Evolutionary conservation across 768 basidiomycete species (phyloP), one percentile per base, ranked within the genome.

Genomic region (Mrakia frigida): DNA sequence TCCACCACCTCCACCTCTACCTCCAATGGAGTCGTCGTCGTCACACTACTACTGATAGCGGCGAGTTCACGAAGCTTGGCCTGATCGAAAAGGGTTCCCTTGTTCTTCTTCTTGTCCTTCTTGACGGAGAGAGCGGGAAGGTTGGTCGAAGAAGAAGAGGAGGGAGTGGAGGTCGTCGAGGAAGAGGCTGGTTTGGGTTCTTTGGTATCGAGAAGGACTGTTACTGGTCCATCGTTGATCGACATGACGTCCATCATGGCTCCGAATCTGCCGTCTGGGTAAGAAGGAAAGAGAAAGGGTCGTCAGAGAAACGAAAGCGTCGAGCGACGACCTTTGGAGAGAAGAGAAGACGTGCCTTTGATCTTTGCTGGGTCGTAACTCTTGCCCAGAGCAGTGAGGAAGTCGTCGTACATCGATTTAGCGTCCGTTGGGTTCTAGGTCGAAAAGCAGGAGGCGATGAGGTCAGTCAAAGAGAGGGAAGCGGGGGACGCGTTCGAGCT

Each of bases 221-320:
- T 68, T 6, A 68, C 65, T 1, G 65, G 65, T 37, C 65, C 93
- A 85, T 98, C 94, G 82, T 98, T 98, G 31, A 87, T 90, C 74
- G 96, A 83, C 78, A 86, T 88, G 72, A 98, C 92, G 75, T 89
- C 88, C 94, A 98, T 98, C 94, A 96, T 96, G 6, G 94, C 94
- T 43, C 94, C 94, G 81, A 98, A 97, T 79, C 86, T 87, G n/a
- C 94, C 94, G 82, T 98, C 94, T 95, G 78, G 23, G 16, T 2
- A 33, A 33, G 31, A 53, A 37, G 52, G 33, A 69, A 41, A 60
- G 25, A 63, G 37, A 31, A 67, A 43, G 10, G 39, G 46, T 68
- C 37, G 28, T 5, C 14, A n/a, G 37, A 14, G n/a, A 71, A 10
- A 11, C 2, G 33, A 35, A 31, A 28, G 35, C 10, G 46, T 3